These are phyloP conservation scores for Metschnikowia peoriensis DNA, from an alignment of 805 yeast genomes.

Conservation along the genomic window DNA sequence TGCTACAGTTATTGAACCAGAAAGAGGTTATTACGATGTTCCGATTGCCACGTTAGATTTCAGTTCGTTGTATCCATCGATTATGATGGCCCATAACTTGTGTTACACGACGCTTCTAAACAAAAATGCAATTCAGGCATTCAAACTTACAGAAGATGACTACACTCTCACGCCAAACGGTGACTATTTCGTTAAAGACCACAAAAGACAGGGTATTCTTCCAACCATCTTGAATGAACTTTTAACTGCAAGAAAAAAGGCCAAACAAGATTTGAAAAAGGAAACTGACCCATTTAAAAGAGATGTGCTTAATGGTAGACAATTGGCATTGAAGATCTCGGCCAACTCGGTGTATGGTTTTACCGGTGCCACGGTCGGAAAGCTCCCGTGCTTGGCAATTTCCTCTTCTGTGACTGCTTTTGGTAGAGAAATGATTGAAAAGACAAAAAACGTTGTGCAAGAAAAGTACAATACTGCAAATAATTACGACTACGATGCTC, in stretches of 20 bases:
- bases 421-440: slow-evolving; percentile 96
- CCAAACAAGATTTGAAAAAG: slow-evolving; percentile 83
- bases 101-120: slow-evolving; percentile 90
- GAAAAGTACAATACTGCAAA: slow-evolving; percentile 73
- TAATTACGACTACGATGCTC: slow-evolving; percentile 81
- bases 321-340: slow-evolving; percentile 90
- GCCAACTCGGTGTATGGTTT: slow-evolving; percentile 99
- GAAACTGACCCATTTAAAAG: slow-evolving; percentile 93
- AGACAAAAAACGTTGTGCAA: slow-evolving; percentile 84
- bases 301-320: slow-evolving; percentile 95
- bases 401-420: slow-evolving; percentile 94
- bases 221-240: slow-evolving; percentile 92
- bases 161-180: slow-evolving; percentile 89
- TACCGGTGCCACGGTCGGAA: slow-evolving; percentile 98
- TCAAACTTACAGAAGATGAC: slow-evolving; percentile 66
- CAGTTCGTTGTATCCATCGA: slow-evolving; percentile 93
- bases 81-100: slow-evolving; percentile 86
- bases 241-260: slow-evolving; percentile 87
- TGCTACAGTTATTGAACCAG: slow-evolving; percentile 98
- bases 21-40: slow-evolving; percentile 90
- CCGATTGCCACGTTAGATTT: slow-evolving; percentile 98
- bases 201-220: slow-evolving; percentile 74
- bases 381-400: slow-evolving; percentile 92
- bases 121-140: slow-evolving; percentile 62
- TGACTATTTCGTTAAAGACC: slow-evolving; percentile 77